Conservation (phyloP, 1,284 basidiomycete genomes). For the Naganishia cerealis region DNA sequence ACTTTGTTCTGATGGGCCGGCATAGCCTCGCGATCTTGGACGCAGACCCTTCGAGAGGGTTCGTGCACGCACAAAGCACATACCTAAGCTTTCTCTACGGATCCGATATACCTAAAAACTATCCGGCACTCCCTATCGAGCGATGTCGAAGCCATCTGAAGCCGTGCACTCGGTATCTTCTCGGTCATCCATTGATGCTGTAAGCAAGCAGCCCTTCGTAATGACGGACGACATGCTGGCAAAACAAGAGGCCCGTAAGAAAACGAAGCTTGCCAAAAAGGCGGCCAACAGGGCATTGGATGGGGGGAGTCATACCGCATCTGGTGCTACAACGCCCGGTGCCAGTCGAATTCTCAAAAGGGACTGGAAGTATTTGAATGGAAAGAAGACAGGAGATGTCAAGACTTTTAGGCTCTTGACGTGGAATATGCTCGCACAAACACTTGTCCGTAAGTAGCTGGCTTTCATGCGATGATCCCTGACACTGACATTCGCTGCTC, state of each 20-base stretch:
- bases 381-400: conserved; percentile 65
- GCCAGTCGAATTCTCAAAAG: conserved; percentile 41
- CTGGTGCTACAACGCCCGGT: conserved; percentile 16
- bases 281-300: conserved; percentile 36
- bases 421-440: conserved; percentile 63
- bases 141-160: background rate
- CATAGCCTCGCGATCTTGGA: too few species aligned
- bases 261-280: conserved; percentile 49
- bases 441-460: conserved; percentile 50
- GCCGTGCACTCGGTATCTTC: background rate
- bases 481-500: background rate
- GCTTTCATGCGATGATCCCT: background rate
- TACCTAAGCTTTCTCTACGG: background rate
- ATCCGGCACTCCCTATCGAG: background rate
- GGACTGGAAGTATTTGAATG: conserved; percentile 58
- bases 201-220: conserved; percentile 20
- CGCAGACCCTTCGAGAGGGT: background rate
- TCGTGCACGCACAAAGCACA: background rate
- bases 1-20: too few species aligned
- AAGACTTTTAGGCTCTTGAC: conserved; percentile 56
- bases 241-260: conserved; percentile 46
- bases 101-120: background rate
- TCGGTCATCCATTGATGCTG: background rate
- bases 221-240: conserved; percentile 50
- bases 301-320: conserved; percentile 25